These are phyloP conservation scores for Lycium barbarum DNA, from an alignment of 257 asterid genomes.

Conservation along the genomic window DNA sequence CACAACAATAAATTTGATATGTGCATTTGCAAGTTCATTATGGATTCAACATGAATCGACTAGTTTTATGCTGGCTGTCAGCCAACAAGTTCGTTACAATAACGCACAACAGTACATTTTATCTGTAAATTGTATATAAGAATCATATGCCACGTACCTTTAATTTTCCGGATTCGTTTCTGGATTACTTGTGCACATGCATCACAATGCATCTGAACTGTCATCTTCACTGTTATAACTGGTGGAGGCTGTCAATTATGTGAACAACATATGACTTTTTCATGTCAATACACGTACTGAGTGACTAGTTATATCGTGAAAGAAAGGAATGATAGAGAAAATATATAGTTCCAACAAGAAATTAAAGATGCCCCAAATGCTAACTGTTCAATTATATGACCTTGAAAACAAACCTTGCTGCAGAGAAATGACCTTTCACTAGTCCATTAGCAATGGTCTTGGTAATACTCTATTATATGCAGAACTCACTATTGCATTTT, in stretches of 20 bases:
- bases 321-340: neutral
- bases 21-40: neutral
- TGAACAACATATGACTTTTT: neutral
- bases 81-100: neutral
- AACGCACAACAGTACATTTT: neutral
- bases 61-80: neutral
- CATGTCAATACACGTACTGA: neutral
- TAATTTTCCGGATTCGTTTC: slow-evolving; percentile 65
- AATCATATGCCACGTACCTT: slow-evolving; percentile 48
- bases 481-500: no score
- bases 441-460: no score
- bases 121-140: neutral
- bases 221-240: slow-evolving; percentile 64
- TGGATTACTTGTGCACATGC: slow-evolving; percentile 87
- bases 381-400: neutral
- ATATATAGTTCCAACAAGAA: neutral
- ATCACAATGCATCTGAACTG: slow-evolving; percentile 86
- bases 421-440: neutral
- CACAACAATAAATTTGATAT: neutral
- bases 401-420: neutral
- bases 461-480: no score
- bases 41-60: neutral
- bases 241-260: slow-evolving; percentile 66
- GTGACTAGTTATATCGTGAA: neutral
- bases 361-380: neutral